A percentile compares a stretch with the other conserved stretches of the same genome.
phyloP scores from a whole-genome alignment of 2,329 filamentous ascomycete genomes.

The Aureobasidium sp. region DNA sequence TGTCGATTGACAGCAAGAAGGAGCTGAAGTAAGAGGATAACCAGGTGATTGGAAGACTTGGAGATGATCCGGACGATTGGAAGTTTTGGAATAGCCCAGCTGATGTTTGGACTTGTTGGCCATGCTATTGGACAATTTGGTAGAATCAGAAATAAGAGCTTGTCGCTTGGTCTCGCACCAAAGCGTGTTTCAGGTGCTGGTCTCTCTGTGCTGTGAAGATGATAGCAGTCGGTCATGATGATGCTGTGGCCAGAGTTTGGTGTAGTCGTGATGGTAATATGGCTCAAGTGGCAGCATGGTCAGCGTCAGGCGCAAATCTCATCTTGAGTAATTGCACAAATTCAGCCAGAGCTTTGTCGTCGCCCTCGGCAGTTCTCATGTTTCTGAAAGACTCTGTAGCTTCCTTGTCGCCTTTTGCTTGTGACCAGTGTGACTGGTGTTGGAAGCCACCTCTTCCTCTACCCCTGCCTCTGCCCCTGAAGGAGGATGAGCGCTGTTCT shows the following conservation, averaged over 20 bases:
- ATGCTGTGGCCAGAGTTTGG: neutral
- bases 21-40: constrained; percentile 6
- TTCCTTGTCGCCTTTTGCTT: constrained; percentile 30
- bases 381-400: constrained; percentile 23
- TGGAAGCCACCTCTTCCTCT: constrained; percentile 17
- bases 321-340: constrained; percentile 38
- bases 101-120: neutral
- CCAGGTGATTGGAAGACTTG: neutral
- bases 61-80: neutral
- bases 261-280: neutral
- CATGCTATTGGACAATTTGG: neutral
- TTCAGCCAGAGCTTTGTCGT: constrained; percentile 33
- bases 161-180: neutral
- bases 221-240: too few species aligned
- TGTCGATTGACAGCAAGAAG: constrained; percentile 5
- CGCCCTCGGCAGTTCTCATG: constrained; percentile 24
- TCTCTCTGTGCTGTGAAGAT: too few species aligned
- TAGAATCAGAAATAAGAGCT: neutral
- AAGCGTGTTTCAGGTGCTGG: neutral
- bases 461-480: constrained; percentile 13
- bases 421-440: constrained; percentile 28
- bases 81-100: neutral
- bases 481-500: constrained; percentile 17
- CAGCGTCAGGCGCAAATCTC: constrained; percentile 25
- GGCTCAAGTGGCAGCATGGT: neutral